Evolutionary conservation across 2,329 filamentous ascomycete genomes (phyloP).

Genomic region (Nemania bipapillata): DNA sequence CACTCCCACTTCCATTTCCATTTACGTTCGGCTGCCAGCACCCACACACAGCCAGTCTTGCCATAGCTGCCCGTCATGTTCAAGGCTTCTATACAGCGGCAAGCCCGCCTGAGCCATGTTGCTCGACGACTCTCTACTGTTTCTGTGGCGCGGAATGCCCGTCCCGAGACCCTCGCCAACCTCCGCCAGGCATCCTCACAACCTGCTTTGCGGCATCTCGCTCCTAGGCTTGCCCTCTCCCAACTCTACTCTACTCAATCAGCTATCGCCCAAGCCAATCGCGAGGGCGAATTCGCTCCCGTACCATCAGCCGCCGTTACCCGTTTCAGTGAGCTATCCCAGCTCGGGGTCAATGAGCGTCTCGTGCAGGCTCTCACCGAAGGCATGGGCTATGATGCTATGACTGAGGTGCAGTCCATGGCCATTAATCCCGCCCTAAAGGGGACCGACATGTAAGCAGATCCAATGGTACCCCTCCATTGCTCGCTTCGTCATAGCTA

Average conservation of each 20-base stretch:
- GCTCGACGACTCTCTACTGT: slow-evolving; percentile 45
- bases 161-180: slow-evolving; percentile 35
- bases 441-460: slow-evolving; percentile 81
- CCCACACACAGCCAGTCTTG: slow-evolving; percentile 5
- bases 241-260: slow-evolving; percentile 45
- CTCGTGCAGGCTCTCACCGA: slow-evolving; percentile 75
- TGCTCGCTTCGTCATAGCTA: slow-evolving; percentile 39
- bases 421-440: slow-evolving; percentile 84
- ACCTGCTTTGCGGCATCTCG: slow-evolving; percentile 21
- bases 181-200: slow-evolving; percentile 28
- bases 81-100: slow-evolving; percentile 48
- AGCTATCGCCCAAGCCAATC: slow-evolving; percentile 32
- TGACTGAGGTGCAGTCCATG: slow-evolving; percentile 91
- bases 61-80: slow-evolving; percentile 41
- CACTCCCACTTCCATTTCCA: not conserved
- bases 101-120: slow-evolving; percentile 47
- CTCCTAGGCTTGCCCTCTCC: slow-evolving; percentile 35
- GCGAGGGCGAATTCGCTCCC: slow-evolving; percentile 31
- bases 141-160: slow-evolving; percentile 37
- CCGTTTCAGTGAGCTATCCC: slow-evolving; percentile 59
- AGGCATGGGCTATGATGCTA: slow-evolving; percentile 79
- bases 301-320: slow-evolving; percentile 48
- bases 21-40: not conserved
- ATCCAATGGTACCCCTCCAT: not conserved
- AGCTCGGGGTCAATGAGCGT: slow-evolving; percentile 67